Base-by-base conservation (phyloP, 202 grass and related monocot species). In the Elaeis oleifera region DNA sequence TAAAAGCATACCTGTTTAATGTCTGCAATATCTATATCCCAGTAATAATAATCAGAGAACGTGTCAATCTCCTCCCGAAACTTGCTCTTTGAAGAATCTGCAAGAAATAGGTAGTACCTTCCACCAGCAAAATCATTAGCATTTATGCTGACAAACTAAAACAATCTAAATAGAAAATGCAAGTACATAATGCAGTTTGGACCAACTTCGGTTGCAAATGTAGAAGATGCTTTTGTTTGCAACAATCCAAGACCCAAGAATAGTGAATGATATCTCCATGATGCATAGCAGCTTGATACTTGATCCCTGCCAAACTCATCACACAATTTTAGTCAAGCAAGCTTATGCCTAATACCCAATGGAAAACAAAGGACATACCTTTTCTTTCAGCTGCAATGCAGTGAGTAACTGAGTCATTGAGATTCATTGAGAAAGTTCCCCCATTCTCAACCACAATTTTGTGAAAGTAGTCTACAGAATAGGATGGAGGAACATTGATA, bases 351-450 rank as follows among this genome's bases (percentile, higher is more conserved):
- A 14, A 13, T 14, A 11, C 36, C 6, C 5, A 50, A 67, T 6
- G 53, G 71, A 65, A 18, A 65, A 76, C 71, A 78, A 61, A 61
- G 53, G 36, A 55, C 61, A 56, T 63, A 90, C 87, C 87, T 85
- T 90, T 96, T 69, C 90, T 90, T 58, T 96, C 91, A 0, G 87
- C 71, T 17, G 81, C 84, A 63, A 96, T 88, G 52, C 81, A 83
- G 61, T 90, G 87, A 44, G 87, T 96, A 69, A 96, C 81, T 20
- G 91, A 88, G 60, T 90, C 81, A 79, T 90, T 96, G 60, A 96
- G 76, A 96, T 96, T 96, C 91, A 96, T 96, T 1, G 91, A 87
- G 61, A 96, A 96, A 54, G 81, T 80, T 63, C 87, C 91, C 6
- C 91, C 91, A 69, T 96, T 96, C 81, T 96, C 87, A 64, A 80